These are phyloP conservation scores for Hanseniaspora nectarophila DNA, from an alignment of 805 yeast genomes.

Conservation along the genomic window DNA sequence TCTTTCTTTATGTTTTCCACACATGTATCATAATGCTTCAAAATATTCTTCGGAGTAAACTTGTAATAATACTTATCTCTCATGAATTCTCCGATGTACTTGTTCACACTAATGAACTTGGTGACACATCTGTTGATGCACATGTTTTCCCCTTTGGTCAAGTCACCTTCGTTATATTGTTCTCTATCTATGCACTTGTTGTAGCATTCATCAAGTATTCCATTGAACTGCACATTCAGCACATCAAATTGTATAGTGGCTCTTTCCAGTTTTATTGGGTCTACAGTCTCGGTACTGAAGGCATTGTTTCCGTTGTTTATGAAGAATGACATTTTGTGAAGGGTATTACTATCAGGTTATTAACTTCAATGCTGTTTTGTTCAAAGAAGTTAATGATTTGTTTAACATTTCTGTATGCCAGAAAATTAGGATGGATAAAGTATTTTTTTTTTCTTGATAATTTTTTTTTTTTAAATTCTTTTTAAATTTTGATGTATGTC, in stretches of 20 bases:
- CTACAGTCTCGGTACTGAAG: constrained; percentile 28
- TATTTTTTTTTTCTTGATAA: too few relatives aligned
- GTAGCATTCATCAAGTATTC: constrained; percentile 50
- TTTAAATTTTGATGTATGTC: too few relatives aligned
- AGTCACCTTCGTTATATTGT: constrained; percentile 75
- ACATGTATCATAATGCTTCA: constrained; percentile 7
- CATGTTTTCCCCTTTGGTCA: constrained; percentile 69
- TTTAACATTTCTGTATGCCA: too few relatives aligned
- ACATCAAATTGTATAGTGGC: constrained; percentile 63
- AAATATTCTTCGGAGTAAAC: constrained; percentile 10
- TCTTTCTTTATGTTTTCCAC: background rate
- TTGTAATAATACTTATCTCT: constrained; percentile 26
- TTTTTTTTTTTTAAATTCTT: too few relatives aligned
- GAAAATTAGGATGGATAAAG: too few relatives aligned
- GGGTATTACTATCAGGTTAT: too few relatives aligned
- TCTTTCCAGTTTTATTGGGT: constrained; percentile 46
- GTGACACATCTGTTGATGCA: constrained; percentile 81
- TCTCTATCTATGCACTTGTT: constrained; percentile 64
- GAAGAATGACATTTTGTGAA: constrained; percentile 47
- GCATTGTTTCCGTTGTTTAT: constrained; percentile 25
- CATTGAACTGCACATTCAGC: constrained; percentile 43
- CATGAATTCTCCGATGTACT: constrained; percentile 44
- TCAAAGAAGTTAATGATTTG: too few relatives aligned
- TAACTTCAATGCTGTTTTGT: too few relatives aligned
- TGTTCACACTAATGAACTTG: constrained; percentile 67